Evolutionary conservation across 768 basidiomycete species (phyloP).

Genomic region (Suillus placidus): DNA sequence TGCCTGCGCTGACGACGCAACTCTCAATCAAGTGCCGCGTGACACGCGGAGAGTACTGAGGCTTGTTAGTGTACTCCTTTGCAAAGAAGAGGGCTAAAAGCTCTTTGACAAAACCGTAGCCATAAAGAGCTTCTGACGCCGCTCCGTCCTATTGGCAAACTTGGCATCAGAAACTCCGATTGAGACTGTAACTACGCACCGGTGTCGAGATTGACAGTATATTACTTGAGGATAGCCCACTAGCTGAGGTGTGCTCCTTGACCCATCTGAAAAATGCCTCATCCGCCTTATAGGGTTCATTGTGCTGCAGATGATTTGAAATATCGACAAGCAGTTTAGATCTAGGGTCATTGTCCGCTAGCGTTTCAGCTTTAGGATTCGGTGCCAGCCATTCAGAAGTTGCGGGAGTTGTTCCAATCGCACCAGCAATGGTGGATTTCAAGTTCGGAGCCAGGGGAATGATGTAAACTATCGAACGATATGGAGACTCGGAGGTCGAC

Average conservation of each 20-base stretch:
- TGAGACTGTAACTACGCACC: constrained; percentile 5
- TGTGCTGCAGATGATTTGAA: constrained; percentile 42
- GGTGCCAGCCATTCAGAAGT: constrained; percentile 49
- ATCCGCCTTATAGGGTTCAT: constrained; percentile 55
- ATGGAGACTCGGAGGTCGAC: constrained; percentile 16
- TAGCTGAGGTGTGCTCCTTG: constrained; percentile 34
- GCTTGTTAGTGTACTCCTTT: constrained; percentile 30
- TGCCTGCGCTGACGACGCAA: constrained; percentile 56
- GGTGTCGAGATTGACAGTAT: constrained; percentile 2
- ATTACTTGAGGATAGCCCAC: background rate
- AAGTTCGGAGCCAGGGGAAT: constrained; percentile 57
- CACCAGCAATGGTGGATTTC: constrained; percentile 63
- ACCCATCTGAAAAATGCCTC: constrained; percentile 66
- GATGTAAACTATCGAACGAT: constrained; percentile 57
- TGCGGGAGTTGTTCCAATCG: constrained; percentile 54
- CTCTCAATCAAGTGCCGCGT: constrained; percentile 59
- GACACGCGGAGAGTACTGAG: constrained; percentile 58
- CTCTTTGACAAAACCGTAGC: constrained; percentile 62
- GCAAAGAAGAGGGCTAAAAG: constrained; percentile 55
- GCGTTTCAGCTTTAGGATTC: constrained; percentile 8
- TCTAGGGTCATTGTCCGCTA: constrained; percentile 23
- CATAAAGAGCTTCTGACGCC: constrained; percentile 24
- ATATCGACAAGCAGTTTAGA: constrained; percentile 43
- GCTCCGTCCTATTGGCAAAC: constrained; percentile 14
- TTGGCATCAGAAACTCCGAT: constrained; percentile 6